phyloP scores from a whole-genome alignment of 768 basidiomycete genomes.

The Boletus eberwhitei region DNA sequence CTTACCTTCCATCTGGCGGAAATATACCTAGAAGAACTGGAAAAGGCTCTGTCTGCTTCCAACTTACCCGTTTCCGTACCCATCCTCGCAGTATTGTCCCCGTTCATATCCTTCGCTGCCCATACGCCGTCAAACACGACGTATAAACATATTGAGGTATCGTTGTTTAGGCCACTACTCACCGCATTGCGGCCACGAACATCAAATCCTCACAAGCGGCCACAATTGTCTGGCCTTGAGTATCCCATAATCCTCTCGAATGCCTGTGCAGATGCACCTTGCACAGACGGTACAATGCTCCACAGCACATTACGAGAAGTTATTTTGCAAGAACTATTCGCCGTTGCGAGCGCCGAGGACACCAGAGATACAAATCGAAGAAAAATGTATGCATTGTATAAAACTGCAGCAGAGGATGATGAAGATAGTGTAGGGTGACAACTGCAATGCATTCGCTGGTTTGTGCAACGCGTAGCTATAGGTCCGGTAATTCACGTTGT shows the following conservation, averaged over 20 bases:
- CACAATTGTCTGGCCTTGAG: constrained; percentile 31
- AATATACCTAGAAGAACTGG: constrained; percentile 86
- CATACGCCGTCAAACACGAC: constrained; percentile 60
- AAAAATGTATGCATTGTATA: constrained; percentile 82
- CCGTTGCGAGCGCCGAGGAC: constrained; percentile 68
- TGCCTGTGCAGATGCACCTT: constrained; percentile 46
- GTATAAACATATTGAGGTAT: constrained; percentile 68
- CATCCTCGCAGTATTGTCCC: constrained; percentile 53
- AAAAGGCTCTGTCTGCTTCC: constrained; percentile 50
- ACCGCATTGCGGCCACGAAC: constrained; percentile 42
- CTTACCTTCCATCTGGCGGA: constrained; percentile 86
- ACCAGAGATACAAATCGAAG: constrained; percentile 76
- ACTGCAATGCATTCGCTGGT: not conserved
- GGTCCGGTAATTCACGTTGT: constrained; percentile 82
- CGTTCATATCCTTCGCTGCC: constrained; percentile 73
- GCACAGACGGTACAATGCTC: constrained; percentile 36
- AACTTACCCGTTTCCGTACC: constrained; percentile 41
- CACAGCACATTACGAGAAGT: constrained; percentile 44
- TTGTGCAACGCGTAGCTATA: constrained; percentile 21
- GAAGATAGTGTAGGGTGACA: constrained; percentile 29
- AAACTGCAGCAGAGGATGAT: constrained; percentile 51
- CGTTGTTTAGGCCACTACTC: constrained; percentile 70
- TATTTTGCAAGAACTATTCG: constrained; percentile 64
- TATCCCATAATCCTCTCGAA: constrained; percentile 49
- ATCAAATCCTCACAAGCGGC: constrained; percentile 46